Evolutionary conservation across 805 yeast species (phyloP).

Genomic region (Yamadazyma nakazawae): DNA sequence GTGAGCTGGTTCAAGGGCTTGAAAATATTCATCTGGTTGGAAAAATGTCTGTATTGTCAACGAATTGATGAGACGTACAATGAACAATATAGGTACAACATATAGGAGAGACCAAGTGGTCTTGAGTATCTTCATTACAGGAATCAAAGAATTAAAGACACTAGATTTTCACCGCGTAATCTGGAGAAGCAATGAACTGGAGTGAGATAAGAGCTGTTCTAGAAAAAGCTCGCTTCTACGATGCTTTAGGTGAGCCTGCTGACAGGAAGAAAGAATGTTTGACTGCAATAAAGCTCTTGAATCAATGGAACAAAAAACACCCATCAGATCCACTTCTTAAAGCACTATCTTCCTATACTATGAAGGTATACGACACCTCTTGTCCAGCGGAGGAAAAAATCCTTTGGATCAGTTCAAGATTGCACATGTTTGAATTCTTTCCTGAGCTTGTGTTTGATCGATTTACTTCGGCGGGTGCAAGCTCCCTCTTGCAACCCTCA

Average conservation of each 20-base stretch:
- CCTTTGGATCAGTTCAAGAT: slow-evolving; percentile 27
- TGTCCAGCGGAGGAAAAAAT: slow-evolving; percentile 17
- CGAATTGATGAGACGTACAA: slow-evolving; percentile 49
- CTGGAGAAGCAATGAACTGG: slow-evolving; percentile 3
- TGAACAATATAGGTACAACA: slow-evolving; percentile 1
- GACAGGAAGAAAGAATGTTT: slow-evolving; percentile 20
- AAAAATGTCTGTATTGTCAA: slow-evolving; percentile 68
- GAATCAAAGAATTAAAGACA: neutral
- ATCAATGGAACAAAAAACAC: slow-evolving; percentile 14
- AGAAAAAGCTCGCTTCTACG: slow-evolving; percentile 16
- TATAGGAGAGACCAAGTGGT: neutral
- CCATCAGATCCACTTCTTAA: neutral
- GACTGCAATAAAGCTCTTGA: slow-evolving; percentile 23
- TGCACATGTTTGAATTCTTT: neutral
- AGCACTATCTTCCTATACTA: slow-evolving; percentile 19
- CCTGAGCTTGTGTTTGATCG: slow-evolving; percentile 10
- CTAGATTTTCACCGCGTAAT: neutral
- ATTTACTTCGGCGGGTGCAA: slow-evolving; percentile 11
- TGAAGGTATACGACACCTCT: slow-evolving; percentile 21
- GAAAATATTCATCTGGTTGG: slow-evolving; percentile 97
- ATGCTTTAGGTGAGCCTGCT: slow-evolving; percentile 14
- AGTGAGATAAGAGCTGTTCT: slow-evolving; percentile 7
- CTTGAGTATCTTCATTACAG: neutral
- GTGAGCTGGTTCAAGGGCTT: slow-evolving; percentile 91
- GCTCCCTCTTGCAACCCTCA: slow-evolving; percentile 27